Evolutionary conservation across 192 early-diverging fungal species (phyloP).

Genomic region (Coemansia sp.): DNA sequence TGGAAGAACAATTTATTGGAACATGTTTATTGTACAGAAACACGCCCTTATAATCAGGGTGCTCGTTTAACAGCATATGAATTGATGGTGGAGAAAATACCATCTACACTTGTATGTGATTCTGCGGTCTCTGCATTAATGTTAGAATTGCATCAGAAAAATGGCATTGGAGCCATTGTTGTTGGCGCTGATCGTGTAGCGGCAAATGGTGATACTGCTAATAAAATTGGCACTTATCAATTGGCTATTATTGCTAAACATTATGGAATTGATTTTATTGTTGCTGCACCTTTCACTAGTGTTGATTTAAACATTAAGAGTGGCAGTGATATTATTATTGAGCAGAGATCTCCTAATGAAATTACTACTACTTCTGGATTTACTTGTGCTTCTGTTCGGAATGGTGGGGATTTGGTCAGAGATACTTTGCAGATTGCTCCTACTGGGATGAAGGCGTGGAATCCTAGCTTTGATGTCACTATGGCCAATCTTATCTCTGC

Average conservation of each 20-base stretch:
- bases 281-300: conserved; percentile 92
- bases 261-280: conserved; percentile 86
- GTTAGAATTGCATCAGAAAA: conserved; percentile 12
- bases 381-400: conserved; percentile 36
- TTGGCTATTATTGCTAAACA: conserved; percentile 86
- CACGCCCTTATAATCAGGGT: conserved; percentile 98
- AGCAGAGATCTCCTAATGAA: conserved; percentile 74
- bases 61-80: conserved; percentile 93
- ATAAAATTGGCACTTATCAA: conserved; percentile 99
- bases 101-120: conserved; percentile 87
- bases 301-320: conserved; percentile 73
- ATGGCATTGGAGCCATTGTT: conserved; percentile 75
- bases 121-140: conserved; percentile 87
- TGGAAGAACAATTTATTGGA: conserved; percentile 57
- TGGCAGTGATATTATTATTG: conserved; percentile 84
- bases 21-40: conserved; percentile 93
- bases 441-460: conserved; percentile 87
- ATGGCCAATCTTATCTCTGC: conserved; percentile 83
- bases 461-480: conserved; percentile 95
- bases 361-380: conserved; percentile 60
- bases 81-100: conserved; percentile 88
- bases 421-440: conserved; percentile 79
- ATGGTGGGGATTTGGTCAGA: conserved; percentile 40
- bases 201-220: conserved; percentile 95
- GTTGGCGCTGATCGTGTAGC: conserved; percentile 97